phyloP scores from a whole-genome alignment of 139 green algal species.

The Coelastrella sp. region DNA sequence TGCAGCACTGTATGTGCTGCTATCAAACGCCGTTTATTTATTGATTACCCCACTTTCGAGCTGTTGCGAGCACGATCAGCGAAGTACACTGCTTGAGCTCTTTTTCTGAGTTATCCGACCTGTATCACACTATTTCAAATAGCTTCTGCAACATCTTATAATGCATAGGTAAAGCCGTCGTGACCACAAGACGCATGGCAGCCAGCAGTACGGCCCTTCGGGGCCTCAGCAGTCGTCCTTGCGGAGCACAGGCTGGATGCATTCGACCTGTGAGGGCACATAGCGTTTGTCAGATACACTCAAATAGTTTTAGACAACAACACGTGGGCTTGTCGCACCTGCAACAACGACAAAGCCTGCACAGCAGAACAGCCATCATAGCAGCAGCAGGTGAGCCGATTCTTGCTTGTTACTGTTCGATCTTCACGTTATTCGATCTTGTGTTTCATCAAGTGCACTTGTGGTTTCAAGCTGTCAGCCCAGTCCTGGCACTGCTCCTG shows the following conservation, averaged over 20 bases:
- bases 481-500: too few species aligned
- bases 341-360: not conserved
- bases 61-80: too few species aligned
- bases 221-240: not conserved
- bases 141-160: not conserved
- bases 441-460: too few species aligned
- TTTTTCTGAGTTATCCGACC: not conserved
- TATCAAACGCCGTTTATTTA: too few species aligned
- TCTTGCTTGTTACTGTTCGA: too few species aligned
- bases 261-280: not conserved
- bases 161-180: not conserved
- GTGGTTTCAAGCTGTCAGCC: too few species aligned
- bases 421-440: too few species aligned
- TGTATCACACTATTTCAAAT: not conserved
- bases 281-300: not conserved
- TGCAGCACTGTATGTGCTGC: too few species aligned
- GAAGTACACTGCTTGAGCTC: too few species aligned
- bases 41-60: too few species aligned
- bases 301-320: not conserved
- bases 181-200: not conserved
- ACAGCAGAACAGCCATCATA: slow-evolving; percentile 6
- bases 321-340: not conserved
- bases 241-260: not conserved
- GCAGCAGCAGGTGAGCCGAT: slow-evolving; percentile 33
- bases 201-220: not conserved